Evolutionary conservation across 75 land plant genomes (phyloP).

Genomic region (Chamaecyparis obtusa): DNA sequence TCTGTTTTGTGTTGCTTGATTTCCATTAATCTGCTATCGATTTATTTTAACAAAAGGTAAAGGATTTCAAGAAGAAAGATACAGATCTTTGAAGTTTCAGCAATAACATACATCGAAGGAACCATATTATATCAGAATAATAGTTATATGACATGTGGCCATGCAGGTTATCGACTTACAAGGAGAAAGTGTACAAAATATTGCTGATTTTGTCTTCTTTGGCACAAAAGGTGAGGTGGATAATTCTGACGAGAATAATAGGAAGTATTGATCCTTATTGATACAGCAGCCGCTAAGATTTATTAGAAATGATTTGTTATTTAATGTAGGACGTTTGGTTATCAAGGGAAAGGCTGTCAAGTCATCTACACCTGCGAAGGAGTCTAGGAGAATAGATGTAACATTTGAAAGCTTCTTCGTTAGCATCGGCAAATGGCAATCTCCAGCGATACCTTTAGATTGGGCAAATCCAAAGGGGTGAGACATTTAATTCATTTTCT

Average conservation of each 20-base stretch:
- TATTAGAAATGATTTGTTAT: background rate
- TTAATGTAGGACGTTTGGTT: conserved; percentile 17
- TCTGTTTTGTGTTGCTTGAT: too few species aligned
- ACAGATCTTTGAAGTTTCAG: conserved; percentile 2
- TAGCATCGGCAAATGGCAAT: conserved; percentile 19
- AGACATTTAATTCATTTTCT: conserved; percentile 1
- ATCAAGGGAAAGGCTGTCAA: conserved; percentile 17
- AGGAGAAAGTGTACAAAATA: conserved; percentile 27
- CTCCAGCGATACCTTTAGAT: conserved; percentile 23
- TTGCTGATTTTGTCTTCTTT: conserved; percentile 41
- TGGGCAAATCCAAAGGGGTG: conserved; percentile 49
- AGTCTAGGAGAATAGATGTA: conserved; percentile 30
- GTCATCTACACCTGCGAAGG: conserved; percentile 18
- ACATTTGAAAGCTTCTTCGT: conserved; percentile 34
- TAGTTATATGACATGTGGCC: background rate
- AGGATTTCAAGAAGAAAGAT: background rate
- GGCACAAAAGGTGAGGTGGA: conserved; percentile 27
- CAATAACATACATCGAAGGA: background rate
- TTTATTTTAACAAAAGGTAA: background rate
- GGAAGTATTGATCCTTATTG: background rate
- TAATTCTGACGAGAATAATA: background rate
- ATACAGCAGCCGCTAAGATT: background rate
- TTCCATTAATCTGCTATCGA: too few species aligned
- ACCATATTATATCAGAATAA: conserved; percentile 5
- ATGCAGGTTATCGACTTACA: conserved; percentile 35